A percentile compares a stretch with the other conserved stretches of the same genome.
These are phyloP conservation scores for Beauveria caledonica DNA, from an alignment of 2,329 filamentous ascomycete species.

Conservation along the genomic window DNA sequence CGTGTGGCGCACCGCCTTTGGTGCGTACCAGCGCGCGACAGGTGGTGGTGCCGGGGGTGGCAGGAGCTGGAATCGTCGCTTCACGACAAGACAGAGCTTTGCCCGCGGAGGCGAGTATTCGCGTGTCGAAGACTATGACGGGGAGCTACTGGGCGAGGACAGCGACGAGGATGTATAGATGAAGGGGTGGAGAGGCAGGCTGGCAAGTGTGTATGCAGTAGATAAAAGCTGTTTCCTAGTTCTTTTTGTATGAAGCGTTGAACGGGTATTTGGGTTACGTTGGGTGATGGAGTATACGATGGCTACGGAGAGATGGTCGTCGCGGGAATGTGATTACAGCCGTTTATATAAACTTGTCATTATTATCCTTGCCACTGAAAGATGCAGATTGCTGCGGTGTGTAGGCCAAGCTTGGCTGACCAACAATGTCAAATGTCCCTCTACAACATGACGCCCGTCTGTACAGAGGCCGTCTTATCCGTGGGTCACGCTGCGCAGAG, in stretches of 20 bases:
- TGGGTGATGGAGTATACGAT: neutral
- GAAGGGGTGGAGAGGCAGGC: neutral
- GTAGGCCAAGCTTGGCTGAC: too few species aligned
- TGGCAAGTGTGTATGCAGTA: neutral
- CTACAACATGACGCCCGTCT: too few species aligned
- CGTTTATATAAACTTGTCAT: too few species aligned
- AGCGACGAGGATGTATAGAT: conserved; percentile 72
- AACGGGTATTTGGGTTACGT: neutral
- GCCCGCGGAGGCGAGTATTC: conserved; percentile 83
- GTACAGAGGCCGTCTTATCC: too few species aligned
- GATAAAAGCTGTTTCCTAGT: neutral
- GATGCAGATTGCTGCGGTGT: too few species aligned
- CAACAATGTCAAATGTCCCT: too few species aligned
- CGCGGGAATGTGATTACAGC: neutral
- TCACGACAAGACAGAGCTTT: conserved; percentile 85
- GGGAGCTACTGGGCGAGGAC: conserved; percentile 86
- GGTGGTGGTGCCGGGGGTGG: conserved; percentile 34
- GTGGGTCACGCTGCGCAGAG: too few species aligned
- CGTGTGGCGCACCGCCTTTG: conserved; percentile 59
- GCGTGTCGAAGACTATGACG: conserved; percentile 85
- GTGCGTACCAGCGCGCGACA: conserved; percentile 40
- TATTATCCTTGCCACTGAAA: too few species aligned
- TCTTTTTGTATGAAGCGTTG: conserved; percentile 9
- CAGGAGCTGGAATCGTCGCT: conserved; percentile 55
- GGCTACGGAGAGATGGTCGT: neutral